Evolutionary conservation across 495 filamentous ascomycete species (phyloP).

Genomic region (Jackrogersella minutella): DNA sequence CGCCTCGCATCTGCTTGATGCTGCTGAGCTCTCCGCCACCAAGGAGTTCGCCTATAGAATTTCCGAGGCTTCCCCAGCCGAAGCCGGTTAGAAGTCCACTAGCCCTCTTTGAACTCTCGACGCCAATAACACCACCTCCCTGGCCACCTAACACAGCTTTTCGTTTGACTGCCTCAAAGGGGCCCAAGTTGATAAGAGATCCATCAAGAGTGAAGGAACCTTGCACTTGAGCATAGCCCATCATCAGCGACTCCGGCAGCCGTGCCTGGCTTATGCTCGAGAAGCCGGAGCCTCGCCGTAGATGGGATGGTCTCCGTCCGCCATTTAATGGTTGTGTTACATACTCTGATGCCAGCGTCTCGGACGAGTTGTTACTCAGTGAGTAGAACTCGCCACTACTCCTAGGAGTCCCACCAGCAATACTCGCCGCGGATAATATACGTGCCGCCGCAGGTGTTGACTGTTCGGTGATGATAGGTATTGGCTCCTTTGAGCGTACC

Average conservation of each 20-base stretch:
- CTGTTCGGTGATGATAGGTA: conserved; percentile 61
- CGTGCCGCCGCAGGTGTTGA: conserved; percentile 66
- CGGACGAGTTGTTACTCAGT: conserved; percentile 89
- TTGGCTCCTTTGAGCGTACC: conserved; percentile 48
- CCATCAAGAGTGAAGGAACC: conserved; percentile 92
- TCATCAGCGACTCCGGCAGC: conserved; percentile 82
- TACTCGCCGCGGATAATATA: conserved; percentile 76
- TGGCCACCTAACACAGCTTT: conserved; percentile 91
- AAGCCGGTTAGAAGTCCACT: conserved; percentile 84
- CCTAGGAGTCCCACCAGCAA: conserved; percentile 71
- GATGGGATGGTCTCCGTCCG: conserved; percentile 61
- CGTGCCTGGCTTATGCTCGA: conserved; percentile 54
- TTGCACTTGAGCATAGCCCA: conserved; percentile 96
- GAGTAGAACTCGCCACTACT: conserved; percentile 97
- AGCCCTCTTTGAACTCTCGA: conserved; percentile 77
- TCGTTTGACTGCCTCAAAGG: conserved; percentile 94
- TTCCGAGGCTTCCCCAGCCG: conserved; percentile 88
- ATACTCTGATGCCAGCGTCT: conserved; percentile 93
- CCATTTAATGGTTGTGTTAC: conserved; percentile 62
- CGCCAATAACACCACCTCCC: conserved; percentile 80
- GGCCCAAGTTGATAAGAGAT: conserved; percentile 85
- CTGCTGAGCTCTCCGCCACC: conserved; percentile 87
- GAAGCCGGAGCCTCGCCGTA: conserved; percentile 68
- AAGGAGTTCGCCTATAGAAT: conserved; percentile 84
- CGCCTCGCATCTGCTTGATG: conserved; percentile 91